Conservation (phyloP, 2,329 filamentous ascomycete species). For the Bisporella sp. region DNA sequence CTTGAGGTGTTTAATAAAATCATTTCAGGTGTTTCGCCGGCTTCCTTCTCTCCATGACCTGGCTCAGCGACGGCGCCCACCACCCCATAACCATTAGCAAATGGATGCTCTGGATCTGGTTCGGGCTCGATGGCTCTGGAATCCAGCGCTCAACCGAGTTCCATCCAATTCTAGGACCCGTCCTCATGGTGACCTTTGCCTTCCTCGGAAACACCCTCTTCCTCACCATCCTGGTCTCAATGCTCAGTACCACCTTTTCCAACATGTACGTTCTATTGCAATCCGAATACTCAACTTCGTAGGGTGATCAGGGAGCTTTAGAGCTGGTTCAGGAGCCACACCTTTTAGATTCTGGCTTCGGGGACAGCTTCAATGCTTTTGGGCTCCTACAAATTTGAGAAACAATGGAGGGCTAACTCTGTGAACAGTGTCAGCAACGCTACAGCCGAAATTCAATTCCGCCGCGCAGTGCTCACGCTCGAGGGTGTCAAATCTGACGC, state of each 20-base stretch:
- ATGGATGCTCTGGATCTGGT: slow-evolving; percentile 95
- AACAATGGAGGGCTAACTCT: no score
- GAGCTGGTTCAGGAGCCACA: no score
- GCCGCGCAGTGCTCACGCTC: slow-evolving; percentile 72
- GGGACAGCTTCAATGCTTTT: no score
- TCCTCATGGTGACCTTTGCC: slow-evolving; percentile 75
- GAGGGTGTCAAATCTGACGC: slow-evolving; percentile 82
- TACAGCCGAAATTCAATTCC: slow-evolving; percentile 77
- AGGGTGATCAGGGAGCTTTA: no score
- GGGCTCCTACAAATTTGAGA: no score
- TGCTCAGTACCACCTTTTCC: slow-evolving; percentile 78
- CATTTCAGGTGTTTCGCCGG: slow-evolving; percentile 58
- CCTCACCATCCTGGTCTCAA: slow-evolving; percentile 82
- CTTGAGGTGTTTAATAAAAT: no score
- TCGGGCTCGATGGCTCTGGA: slow-evolving; percentile 63
- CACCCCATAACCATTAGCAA: slow-evolving; percentile 66
- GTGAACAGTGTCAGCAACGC: slow-evolving; percentile 52
- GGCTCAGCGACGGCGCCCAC: slow-evolving; percentile 63
- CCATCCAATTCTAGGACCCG: slow-evolving; percentile 71
- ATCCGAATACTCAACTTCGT: no score
- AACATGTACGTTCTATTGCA: slow-evolving; percentile 41
- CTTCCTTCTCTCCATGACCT: slow-evolving; percentile 71
- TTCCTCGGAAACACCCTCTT: slow-evolving; percentile 84
- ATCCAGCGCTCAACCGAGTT: slow-evolving; percentile 57
- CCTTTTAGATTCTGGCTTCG: no score